phyloP scores from a whole-genome alignment of 106 monocot genomes.

The Hemerocallis citrina region DNA sequence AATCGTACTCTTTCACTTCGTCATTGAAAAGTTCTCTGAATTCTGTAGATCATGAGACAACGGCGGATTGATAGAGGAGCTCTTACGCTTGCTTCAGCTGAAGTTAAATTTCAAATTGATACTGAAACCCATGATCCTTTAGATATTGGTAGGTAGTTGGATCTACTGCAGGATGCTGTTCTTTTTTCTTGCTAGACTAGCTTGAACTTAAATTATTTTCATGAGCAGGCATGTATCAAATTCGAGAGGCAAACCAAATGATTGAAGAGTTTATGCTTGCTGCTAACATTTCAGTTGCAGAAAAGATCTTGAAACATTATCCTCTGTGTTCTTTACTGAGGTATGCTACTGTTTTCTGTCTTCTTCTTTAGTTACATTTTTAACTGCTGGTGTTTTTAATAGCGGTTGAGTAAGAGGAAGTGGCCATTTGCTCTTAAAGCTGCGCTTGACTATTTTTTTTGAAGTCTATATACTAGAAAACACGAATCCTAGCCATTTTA shows the following conservation, averaged over 20 bases:
- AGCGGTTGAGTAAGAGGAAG: no score
- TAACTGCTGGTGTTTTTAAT: no score
- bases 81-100: slow-evolving; percentile 97
- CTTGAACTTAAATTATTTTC: slow-evolving; percentile 2
- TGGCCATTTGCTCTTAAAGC: no score
- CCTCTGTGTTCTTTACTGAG: slow-evolving; percentile 83
- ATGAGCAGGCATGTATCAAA: slow-evolving; percentile 93
- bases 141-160: slow-evolving; percentile 74
- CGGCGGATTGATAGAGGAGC: slow-evolving; percentile 92
- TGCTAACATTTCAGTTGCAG: slow-evolving; percentile 94
- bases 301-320: slow-evolving; percentile 92
- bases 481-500: no score
- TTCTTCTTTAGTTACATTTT: no score
- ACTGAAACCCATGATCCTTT: slow-evolving; percentile 99
- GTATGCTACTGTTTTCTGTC: slow-evolving; percentile 22
- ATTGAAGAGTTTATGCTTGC: slow-evolving; percentile 99
- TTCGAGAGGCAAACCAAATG: slow-evolving; percentile 99
- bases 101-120: slow-evolving; percentile 99
- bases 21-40: no score
- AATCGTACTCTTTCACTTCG: no score
- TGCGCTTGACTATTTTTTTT: no score
- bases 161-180: neutral
- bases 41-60: slow-evolving; percentile 86
- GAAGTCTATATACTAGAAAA: no score
- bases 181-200: slow-evolving; percentile 1